Conservation (phyloP, 2,329 filamentous ascomycete genomes). For the Beauveria medogensis region DNA sequence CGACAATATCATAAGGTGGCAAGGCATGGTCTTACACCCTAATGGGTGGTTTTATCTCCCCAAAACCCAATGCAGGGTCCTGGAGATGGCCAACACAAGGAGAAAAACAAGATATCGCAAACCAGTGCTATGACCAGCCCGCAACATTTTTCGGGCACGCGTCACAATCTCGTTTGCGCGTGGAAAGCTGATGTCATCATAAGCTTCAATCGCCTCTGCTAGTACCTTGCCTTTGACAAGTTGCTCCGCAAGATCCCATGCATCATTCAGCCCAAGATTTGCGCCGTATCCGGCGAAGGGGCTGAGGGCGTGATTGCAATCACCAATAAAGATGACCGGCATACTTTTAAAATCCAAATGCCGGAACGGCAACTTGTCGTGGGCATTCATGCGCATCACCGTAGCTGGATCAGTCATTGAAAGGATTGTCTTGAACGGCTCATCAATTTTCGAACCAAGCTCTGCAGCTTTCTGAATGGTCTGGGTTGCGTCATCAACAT, state of each 20-base stretch:
- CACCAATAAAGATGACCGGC: slow-evolving; percentile 38
- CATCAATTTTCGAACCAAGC: slow-evolving; percentile 26
- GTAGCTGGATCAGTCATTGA: slow-evolving; percentile 29
- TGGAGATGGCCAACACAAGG: slow-evolving; percentile 15
- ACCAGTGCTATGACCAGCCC: slow-evolving; percentile 19
- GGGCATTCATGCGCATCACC: slow-evolving; percentile 31
- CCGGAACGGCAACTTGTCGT: slow-evolving; percentile 36
- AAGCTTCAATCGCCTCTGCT: slow-evolving; percentile 21
- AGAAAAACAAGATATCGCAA: slow-evolving; percentile 17
- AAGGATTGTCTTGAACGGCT: slow-evolving; percentile 33
- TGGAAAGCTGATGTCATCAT: slow-evolving; percentile 29
- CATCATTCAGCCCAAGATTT: slow-evolving; percentile 39
- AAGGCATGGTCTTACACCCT: too few relatives aligned
- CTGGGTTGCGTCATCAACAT: slow-evolving; percentile 18
- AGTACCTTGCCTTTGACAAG: slow-evolving; percentile 23
- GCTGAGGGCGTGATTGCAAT: slow-evolving; percentile 41
- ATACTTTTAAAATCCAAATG: slow-evolving; percentile 22
- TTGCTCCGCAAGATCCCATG: slow-evolving; percentile 36
- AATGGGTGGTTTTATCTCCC: neutral
- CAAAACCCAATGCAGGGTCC: slow-evolving; percentile 12
- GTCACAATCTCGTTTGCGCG: slow-evolving; percentile 22
- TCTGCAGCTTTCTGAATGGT: slow-evolving; percentile 25
- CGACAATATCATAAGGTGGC: too few relatives aligned
- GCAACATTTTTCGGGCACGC: slow-evolving; percentile 18
- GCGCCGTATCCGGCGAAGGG: slow-evolving; percentile 42